These are phyloP conservation scores for Pseudophaeomoniella oleicola DNA, from an alignment of 2,329 filamentous ascomycete genomes.

Conservation along the genomic window DNA sequence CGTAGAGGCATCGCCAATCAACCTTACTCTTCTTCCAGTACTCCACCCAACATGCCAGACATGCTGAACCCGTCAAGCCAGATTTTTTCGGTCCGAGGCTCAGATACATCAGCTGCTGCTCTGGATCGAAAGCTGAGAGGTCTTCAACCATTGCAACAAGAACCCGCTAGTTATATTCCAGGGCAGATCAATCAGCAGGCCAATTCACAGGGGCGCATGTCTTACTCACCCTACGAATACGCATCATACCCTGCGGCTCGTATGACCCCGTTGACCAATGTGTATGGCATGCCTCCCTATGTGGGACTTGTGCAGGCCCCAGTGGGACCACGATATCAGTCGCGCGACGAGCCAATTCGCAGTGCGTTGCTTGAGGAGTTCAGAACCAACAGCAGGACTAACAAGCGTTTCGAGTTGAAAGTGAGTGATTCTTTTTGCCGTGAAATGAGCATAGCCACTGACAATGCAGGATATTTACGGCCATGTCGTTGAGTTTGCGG, in stretches of 20 bases:
- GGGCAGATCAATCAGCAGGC: background rate
- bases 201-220: background rate
- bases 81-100: slow-evolving; percentile 20
- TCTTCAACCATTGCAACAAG: slow-evolving; percentile 27
- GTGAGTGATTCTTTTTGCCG: slow-evolving; percentile 21
- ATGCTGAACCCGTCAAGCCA: slow-evolving; percentile 28
- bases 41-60: slow-evolving; percentile 20
- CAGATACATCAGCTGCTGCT: slow-evolving; percentile 27
- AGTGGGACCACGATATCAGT: background rate
- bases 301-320: background rate
- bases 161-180: slow-evolving; percentile 14
- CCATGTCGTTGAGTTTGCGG: slow-evolving; percentile 85
- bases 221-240: slow-evolving; percentile 18
- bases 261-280: slow-evolving; percentile 20
- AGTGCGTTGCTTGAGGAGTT: slow-evolving; percentile 71
- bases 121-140: slow-evolving; percentile 35
- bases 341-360: slow-evolving; percentile 37
- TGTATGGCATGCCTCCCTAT: slow-evolving; percentile 17
- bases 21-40: slow-evolving; percentile 31
- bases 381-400: slow-evolving; percentile 56
- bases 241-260: slow-evolving; percentile 16
- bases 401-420: slow-evolving; percentile 65
- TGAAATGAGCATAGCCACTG: background rate
- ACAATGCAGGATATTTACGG: slow-evolving; percentile 56
- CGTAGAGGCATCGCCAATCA: slow-evolving; percentile 28